phyloP scores from a whole-genome alignment of 768 basidiomycete species.

The Amanita inopinata region DNA sequence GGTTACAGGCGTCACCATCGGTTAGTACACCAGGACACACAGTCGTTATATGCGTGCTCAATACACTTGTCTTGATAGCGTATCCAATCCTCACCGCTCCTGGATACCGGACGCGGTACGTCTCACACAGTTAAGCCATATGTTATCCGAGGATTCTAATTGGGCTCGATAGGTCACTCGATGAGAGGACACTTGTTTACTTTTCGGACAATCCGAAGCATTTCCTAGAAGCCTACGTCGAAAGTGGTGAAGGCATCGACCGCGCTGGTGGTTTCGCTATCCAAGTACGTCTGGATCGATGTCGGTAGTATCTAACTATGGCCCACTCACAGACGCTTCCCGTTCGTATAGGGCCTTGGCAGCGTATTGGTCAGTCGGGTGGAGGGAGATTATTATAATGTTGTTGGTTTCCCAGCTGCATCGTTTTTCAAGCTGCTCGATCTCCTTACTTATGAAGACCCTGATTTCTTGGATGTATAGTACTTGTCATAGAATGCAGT shows the following conservation, averaged over 20 bases:
- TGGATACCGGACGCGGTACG: conserved; percentile 42
- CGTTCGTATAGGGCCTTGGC: conserved; percentile 65
- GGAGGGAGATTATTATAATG: conserved; percentile 85
- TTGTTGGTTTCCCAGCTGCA: conserved; percentile 86
- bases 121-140: conserved; percentile 35
- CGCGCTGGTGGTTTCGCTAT: conserved; percentile 93
- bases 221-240: conserved; percentile 69
- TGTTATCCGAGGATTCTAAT: conserved; percentile 1
- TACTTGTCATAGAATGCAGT: no score
- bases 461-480: conserved; percentile 52
- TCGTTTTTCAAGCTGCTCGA: conserved; percentile 75
- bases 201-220: conserved; percentile 55
- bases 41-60: not conserved
- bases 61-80: conserved; percentile 27
- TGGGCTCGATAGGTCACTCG: conserved; percentile 52
- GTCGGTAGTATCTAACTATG: not conserved
- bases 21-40: conserved; percentile 29
- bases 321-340: no score
- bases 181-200: conserved; percentile 73
- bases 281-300: conserved; percentile 44
- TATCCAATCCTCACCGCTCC: conserved; percentile 70
- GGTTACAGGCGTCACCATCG: conserved; percentile 81
- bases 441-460: conserved; percentile 62
- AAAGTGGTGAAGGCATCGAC: conserved; percentile 77
- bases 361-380: conserved; percentile 75